Evolutionary conservation across 139 green algal species (phyloP).

Genomic region (Protoeuglena noctilucae): DNA sequence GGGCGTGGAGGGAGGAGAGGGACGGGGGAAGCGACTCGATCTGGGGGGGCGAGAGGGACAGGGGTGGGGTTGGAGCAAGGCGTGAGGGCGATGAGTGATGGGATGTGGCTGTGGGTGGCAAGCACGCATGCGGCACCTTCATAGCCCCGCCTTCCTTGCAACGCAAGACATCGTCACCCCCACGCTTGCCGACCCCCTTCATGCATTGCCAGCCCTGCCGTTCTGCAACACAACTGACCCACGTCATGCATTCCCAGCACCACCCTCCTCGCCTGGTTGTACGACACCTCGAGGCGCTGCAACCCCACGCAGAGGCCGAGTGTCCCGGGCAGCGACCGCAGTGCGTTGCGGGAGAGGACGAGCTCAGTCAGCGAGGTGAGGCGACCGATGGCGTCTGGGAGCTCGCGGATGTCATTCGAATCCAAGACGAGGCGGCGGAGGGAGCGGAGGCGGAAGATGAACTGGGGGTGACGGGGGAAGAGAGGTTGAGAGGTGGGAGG

Average conservation of each 20-base stretch:
- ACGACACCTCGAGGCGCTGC: neutral
- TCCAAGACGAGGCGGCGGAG: neutral
- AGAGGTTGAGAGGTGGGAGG: no score
- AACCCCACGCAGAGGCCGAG: neutral
- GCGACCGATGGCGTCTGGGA: neutral
- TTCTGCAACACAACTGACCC: neutral
- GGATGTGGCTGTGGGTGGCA: no score
- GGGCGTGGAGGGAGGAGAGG: no score
- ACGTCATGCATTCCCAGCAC: neutral
- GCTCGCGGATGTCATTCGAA: neutral
- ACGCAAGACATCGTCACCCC: neutral
- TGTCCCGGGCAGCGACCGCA: neutral
- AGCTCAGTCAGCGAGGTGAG: neutral
- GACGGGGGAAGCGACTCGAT: neutral
- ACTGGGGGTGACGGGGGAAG: no score
- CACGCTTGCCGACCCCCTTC: neutral
- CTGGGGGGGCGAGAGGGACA: no score
- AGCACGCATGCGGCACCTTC: no score
- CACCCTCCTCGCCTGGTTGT: neutral
- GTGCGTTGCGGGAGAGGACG: neutral
- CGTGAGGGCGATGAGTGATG: neutral
- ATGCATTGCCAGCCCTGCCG: neutral
- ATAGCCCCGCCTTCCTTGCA: no score
- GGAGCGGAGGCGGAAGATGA: no score
- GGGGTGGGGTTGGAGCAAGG: neutral